A percentile compares a stretch with the other conserved stretches of the same genome.
Evolutionary conservation across 495 filamentous ascomycete species (phyloP).

Genomic region (Penicillium chermesinum): DNA sequence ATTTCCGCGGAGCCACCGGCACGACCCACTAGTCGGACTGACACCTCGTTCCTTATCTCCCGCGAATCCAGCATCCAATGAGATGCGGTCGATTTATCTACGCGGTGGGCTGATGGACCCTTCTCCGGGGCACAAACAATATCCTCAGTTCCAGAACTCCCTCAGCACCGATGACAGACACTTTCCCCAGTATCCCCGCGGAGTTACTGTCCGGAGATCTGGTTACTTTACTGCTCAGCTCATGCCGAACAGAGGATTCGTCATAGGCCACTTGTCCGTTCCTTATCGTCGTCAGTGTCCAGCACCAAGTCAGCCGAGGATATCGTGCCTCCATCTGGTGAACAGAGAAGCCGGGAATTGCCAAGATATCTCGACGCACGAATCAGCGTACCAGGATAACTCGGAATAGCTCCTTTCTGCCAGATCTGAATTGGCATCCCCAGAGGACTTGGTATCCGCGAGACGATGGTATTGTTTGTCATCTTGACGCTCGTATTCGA

Average conservation of each 20-base stretch:
- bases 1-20: conserved; percentile 1
- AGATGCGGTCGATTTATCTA: not conserved
- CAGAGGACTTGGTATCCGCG: not conserved
- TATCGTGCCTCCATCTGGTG: too few relatives aligned
- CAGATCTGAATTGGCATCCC: too few relatives aligned
- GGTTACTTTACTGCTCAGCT: not conserved
- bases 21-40: not conserved
- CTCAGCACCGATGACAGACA: not conserved
- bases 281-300: not conserved
- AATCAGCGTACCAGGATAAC: not conserved
- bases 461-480: not conserved
- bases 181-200: not conserved
- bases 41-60: not conserved
- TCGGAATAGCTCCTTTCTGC: not conserved
- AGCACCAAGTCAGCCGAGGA: not conserved
- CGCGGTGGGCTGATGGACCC: not conserved
- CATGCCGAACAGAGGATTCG: not conserved
- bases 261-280: not conserved
- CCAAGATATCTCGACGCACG: too few relatives aligned
- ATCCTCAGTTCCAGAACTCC: not conserved
- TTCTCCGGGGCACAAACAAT: too few relatives aligned
- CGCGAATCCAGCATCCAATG: not conserved
- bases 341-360: too few relatives aligned
- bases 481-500: not conserved
- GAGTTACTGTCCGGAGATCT: not conserved